phyloP scores from a whole-genome alignment of 768 basidiomycete species.

The Boletus pseudo-olivaceus region DNA sequence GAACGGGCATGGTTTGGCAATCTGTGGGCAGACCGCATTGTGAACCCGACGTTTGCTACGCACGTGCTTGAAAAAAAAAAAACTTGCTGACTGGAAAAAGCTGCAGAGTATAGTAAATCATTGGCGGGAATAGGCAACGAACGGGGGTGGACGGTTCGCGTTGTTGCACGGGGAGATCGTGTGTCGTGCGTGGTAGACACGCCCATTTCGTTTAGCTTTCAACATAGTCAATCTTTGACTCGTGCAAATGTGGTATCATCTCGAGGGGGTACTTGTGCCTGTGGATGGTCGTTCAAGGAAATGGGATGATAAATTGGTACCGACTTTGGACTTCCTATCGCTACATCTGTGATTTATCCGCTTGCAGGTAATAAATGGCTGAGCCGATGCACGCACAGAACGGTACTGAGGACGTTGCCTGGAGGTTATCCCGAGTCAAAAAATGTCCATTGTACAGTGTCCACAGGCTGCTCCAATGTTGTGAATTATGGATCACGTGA shows the following conservation, averaged over 20 bases:
- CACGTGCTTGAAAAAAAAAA: constrained; percentile 26
- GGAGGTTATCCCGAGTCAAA: no score
- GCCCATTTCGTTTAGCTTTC: neutral
- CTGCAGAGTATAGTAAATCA: constrained; percentile 18
- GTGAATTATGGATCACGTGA: constrained; percentile 2
- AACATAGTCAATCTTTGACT: no score
- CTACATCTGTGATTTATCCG: neutral
- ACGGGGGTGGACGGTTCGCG: constrained; percentile 35
- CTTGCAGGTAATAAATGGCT: no score
- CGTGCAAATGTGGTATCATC: neutral
- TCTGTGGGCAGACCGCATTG: constrained; percentile 36
- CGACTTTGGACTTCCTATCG: neutral
- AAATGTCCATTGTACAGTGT: no score
- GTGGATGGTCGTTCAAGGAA: neutral
- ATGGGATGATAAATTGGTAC: neutral
- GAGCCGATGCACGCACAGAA: no score
- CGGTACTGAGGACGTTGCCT: no score
- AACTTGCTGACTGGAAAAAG: constrained; percentile 20
- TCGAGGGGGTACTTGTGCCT: neutral
- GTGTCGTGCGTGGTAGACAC: constrained; percentile 25
- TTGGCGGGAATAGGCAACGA: constrained; percentile 31
- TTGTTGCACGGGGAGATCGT: constrained; percentile 35
- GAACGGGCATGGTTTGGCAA: constrained; percentile 39
- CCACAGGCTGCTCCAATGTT: no score
- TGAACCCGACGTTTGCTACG: constrained; percentile 7